phyloP scores from a whole-genome alignment of 805 yeast species.

The Metschnikowia lochheadii region DNA sequence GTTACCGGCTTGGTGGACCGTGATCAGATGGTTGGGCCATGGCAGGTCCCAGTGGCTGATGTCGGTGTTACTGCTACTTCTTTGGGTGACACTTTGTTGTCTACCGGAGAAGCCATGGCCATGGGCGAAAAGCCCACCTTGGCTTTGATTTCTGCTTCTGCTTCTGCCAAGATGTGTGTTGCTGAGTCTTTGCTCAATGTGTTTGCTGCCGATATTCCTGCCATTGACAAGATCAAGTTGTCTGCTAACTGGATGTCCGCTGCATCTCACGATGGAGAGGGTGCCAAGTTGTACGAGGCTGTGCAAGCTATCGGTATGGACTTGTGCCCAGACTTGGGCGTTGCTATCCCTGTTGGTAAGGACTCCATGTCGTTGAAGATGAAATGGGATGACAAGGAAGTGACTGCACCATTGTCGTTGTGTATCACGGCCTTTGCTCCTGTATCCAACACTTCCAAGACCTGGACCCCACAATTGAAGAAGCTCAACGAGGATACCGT shows the following conservation, averaged over 20 bases:
- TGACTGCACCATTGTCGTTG: constrained; percentile 90
- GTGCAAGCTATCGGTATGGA: constrained; percentile 95
- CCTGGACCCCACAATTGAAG: constrained; percentile 90
- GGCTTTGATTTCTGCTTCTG: constrained; percentile 83
- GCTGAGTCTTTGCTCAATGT: constrained; percentile 90
- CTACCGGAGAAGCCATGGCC: constrained; percentile 95
- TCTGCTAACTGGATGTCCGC: constrained; percentile 99
- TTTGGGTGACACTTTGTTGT: constrained; percentile 63
- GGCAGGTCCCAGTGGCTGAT: constrained; percentile 99
- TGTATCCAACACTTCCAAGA: constrained; percentile 74
- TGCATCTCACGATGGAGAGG: constrained; percentile 92
- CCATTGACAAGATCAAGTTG: constrained; percentile 70
- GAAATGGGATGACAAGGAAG: constrained; percentile 93
- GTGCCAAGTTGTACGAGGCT: constrained; percentile 90
- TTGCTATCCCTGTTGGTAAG: constrained; percentile 96
- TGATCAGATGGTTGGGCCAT: constrained; percentile 98
- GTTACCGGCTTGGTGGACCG: constrained; percentile 95
- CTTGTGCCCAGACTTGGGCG: constrained; percentile 87
- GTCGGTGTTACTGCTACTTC: constrained; percentile 95
- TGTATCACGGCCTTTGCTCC: constrained; percentile 90
- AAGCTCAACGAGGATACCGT: constrained; percentile 49
- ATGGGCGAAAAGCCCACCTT: constrained; percentile 94
- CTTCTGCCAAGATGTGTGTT: constrained; percentile 91
- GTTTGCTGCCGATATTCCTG: constrained; percentile 82
- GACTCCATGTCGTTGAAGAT: constrained; percentile 99